phyloP scores from a whole-genome alignment of 2,329 filamentous ascomycete species.

The Cryphonectria radicalis region DNA sequence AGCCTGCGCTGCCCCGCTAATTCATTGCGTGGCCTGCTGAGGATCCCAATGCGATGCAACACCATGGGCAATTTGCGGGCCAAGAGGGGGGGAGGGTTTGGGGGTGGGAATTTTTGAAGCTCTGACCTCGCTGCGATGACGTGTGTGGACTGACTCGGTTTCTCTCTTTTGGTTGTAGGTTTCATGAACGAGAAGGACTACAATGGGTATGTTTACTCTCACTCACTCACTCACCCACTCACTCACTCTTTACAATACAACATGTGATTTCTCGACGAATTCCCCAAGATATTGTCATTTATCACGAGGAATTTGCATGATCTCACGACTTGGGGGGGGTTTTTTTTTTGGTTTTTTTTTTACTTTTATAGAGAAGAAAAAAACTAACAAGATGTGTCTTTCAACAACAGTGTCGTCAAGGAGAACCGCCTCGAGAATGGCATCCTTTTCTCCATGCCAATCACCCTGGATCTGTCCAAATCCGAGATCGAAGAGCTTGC shows the following conservation, averaged over 20 bases:
- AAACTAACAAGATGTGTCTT: slow-evolving; percentile 9
- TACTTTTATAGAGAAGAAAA: neutral
- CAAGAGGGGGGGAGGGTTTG: neutral
- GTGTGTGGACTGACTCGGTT: slow-evolving; percentile 25
- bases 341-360: too few species aligned
- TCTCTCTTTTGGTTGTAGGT: slow-evolving; percentile 54
- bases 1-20: slow-evolving; percentile 21
- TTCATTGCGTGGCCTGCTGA: slow-evolving; percentile 15
- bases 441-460: slow-evolving; percentile 94
- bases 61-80: slow-evolving; percentile 19
- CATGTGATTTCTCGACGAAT: too few species aligned
- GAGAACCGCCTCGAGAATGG: slow-evolving; percentile 86
- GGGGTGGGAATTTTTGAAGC: neutral
- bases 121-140: slow-evolving; percentile 8
- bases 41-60: slow-evolving; percentile 12
- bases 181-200: slow-evolving; percentile 99
- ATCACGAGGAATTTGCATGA: neutral
- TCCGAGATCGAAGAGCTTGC: slow-evolving; percentile 73
- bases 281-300: neutral
- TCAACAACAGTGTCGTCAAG: slow-evolving; percentile 72
- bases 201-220: slow-evolving; percentile 69
- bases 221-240: too few species aligned
- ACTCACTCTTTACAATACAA: too few species aligned
- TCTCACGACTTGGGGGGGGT: neutral
- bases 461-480: slow-evolving; percentile 85